Evolutionary conservation across 1,284 basidiomycete species (phyloP), one percentile per base, ranked within the genome.

Genomic region (Anthracocystis setariae): DNA sequence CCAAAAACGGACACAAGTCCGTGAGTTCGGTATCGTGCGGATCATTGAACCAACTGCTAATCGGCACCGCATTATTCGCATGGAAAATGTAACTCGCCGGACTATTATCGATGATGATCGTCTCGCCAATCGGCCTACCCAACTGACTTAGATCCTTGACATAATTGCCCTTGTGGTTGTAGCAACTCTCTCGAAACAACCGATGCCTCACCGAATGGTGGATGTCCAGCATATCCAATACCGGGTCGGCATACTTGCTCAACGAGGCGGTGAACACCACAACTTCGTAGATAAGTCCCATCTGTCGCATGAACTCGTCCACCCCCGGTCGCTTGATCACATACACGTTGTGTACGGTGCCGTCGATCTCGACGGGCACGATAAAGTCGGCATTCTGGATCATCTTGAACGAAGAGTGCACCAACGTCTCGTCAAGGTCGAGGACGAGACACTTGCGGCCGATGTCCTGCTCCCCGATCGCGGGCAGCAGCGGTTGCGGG

Each of bases 11-110:
- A 92, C 77, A 91, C 43, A 98, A 86, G 84, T 98, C 95, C 32
- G 93, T 95, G 71, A 98, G 86, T 84, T 98, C 95, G 27, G 94
- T 96, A 84, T 98, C 95, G 48, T 80, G 79, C 5, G 84, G 84
- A 65, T 85, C 84, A 84, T 97, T 98, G 87, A 98, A 98, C 96
- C 95, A 98, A 60, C 93, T 95, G 47, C 94, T 97, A 56, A 99
- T 94, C 9, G 95, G 95, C 7, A 98, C 95, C 40, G 96, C 96
- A 81, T 98, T 98, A 85, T 96, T 96, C 17, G 94, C 94, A 82
- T 99, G 95, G 88, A 99, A 99, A 77, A 98, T 95, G 85, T 98
- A 99, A 8, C 93, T 96, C 13, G 96, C 95, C 12, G 95, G 95
- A 38, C 94, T 97, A 85, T 98, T 99, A 86, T 98, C 95, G 73